Conservation (phyloP, 345 rosid species). For the Physaria fendleri region DNA sequence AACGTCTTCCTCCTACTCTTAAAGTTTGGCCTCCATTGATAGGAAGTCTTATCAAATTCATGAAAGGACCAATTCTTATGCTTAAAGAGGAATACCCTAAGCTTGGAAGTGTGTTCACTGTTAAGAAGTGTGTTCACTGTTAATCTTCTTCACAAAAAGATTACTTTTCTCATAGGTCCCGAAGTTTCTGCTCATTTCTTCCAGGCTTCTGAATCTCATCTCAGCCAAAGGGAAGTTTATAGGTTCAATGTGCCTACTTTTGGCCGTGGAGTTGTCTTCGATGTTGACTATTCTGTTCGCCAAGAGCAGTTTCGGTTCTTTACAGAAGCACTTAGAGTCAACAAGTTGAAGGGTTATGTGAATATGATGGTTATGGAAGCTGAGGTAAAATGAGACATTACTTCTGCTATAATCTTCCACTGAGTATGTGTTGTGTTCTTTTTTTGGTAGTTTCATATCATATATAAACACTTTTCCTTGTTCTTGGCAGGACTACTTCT, state of each 20-base stretch:
- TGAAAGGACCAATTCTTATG: slow-evolving; percentile 80
- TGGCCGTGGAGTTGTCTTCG: slow-evolving; percentile 96
- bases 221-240: slow-evolving; percentile 95
- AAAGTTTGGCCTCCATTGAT: slow-evolving; percentile 50
- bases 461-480: slow-evolving; percentile 1
- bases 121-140: no score
- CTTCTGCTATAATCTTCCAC: not conserved
- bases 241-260: slow-evolving; percentile 95
- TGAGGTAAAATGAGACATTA: slow-evolving; percentile 36
- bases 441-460: not conserved
- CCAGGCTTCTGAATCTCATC: slow-evolving; percentile 80
- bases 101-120: slow-evolving; percentile 89
- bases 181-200: slow-evolving; percentile 97
- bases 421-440: not conserved
- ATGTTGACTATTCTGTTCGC: slow-evolving; percentile 76
- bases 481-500: slow-evolving; percentile 68
- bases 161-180: slow-evolving; percentile 91
- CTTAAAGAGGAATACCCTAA: slow-evolving; percentile 79
- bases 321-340: slow-evolving; percentile 78
- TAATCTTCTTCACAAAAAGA: slow-evolving; percentile 58
- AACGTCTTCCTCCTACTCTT: slow-evolving; percentile 72
- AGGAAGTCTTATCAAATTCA: slow-evolving; percentile 66
- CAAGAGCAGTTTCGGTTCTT: slow-evolving; percentile 98
- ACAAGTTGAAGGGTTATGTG: slow-evolving; percentile 83
- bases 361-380: slow-evolving; percentile 95